These are phyloP conservation scores for Pythium vanterpoolii DNA, from an alignment of 352 stramenopile genomes.

Conservation along the genomic window DNA sequence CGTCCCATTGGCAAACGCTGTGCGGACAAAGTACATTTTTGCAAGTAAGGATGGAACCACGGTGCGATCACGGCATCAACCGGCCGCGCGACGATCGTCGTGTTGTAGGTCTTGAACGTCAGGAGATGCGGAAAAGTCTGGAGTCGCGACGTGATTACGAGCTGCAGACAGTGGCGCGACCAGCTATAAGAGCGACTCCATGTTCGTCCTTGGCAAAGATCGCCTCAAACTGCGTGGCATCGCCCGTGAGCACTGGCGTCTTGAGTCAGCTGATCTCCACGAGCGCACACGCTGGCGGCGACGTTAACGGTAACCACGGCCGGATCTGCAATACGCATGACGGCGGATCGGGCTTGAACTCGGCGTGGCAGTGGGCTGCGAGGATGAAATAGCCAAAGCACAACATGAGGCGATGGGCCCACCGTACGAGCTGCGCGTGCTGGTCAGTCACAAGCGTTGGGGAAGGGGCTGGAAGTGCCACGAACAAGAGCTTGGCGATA, in stretches of 20 bases:
- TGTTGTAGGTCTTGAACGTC: conserved; percentile 18
- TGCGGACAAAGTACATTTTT: conserved; percentile 6
- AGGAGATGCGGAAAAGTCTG: conserved; percentile 25
- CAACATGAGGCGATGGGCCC: conserved; percentile 2
- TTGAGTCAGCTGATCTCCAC: conserved; percentile 17
- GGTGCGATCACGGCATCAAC: conserved; percentile 6
- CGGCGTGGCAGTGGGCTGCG: conserved; percentile 7
- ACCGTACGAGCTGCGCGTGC: background rate
- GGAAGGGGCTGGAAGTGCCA: background rate
- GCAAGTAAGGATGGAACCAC: background rate
- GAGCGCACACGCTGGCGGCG: conserved; percentile 10
- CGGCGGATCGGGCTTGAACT: background rate
- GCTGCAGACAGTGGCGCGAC: conserved; percentile 32
- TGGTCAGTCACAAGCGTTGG: background rate
- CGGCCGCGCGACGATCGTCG: conserved; percentile 13
- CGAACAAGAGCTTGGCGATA: background rate
- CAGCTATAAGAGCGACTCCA: conserved; percentile 20
- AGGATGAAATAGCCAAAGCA: conserved; percentile 7
- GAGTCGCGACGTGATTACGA: conserved; percentile 27
- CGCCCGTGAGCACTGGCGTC: background rate
- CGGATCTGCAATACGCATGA: conserved; percentile 1
- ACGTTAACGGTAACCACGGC: conserved; percentile 9
- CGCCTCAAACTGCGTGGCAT: background rate
- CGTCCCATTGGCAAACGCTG: conserved; percentile 8
- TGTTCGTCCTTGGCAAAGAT: conserved; percentile 26